Conservation (phyloP, 1,284 basidiomycete species). For the Sutorius eximius region DNA sequence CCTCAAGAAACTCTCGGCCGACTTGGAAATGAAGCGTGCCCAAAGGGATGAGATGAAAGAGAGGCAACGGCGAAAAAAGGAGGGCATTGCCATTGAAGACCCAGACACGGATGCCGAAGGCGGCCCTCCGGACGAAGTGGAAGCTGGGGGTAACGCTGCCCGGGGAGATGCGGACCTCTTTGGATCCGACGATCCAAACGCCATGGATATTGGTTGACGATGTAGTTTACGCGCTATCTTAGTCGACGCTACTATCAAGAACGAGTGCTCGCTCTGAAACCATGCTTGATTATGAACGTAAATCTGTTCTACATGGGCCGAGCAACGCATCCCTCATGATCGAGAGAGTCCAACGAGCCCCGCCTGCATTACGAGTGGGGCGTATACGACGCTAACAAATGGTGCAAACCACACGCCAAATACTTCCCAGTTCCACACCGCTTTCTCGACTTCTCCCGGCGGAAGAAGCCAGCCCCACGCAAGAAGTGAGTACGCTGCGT, state of each 20-base stretch:
- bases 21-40: slow-evolving; percentile 83
- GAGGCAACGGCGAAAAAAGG: slow-evolving; percentile 63
- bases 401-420: slow-evolving; percentile 75
- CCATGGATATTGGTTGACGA: slow-evolving; percentile 45
- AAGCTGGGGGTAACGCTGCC: slow-evolving; percentile 25
- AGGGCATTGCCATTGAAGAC: slow-evolving; percentile 53
- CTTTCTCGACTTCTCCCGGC: slow-evolving; percentile 43
- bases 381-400: slow-evolving; percentile 69
- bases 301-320: not conserved
- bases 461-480: slow-evolving; percentile 59
- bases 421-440: slow-evolving; percentile 70
- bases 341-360: slow-evolving; percentile 47
- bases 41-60: slow-evolving; percentile 79
- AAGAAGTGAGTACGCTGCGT: slow-evolving; percentile 45
- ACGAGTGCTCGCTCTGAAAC: not conserved
- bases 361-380: slow-evolving; percentile 68
- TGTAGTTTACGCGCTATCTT: not conserved
- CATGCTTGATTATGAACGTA: not conserved
- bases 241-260: not conserved
- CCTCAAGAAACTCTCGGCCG: slow-evolving; percentile 81
- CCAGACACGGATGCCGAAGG: slow-evolving; percentile 48
- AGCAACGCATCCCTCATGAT: slow-evolving; percentile 1
- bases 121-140: slow-evolving; percentile 42
- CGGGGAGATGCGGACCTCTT: slow-evolving; percentile 47
- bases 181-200: slow-evolving; percentile 49